A percentile compares a stretch with the other conserved stretches of the same genome.
Evolutionary conservation across 2,329 filamentous ascomycete species (phyloP).

Genomic region (Trichophyton equinum): DNA sequence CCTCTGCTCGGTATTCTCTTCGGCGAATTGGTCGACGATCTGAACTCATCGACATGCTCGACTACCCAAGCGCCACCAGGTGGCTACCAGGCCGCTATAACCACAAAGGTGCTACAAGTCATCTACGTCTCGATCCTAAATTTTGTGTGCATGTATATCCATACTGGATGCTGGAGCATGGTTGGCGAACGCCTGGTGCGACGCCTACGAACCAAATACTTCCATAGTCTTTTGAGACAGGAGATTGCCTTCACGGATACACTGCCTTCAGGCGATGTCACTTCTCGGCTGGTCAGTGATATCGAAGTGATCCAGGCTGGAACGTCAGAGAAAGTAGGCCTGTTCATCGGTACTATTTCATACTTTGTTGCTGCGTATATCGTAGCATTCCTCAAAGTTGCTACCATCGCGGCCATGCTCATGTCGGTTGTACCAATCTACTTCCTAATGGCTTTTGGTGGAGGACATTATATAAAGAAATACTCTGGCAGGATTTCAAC

Average conservation of each 20-base stretch:
- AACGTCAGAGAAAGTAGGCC: constrained; percentile 58
- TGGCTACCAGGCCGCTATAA: constrained; percentile 32
- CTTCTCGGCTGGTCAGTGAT: constrained; percentile 51
- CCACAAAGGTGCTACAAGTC: constrained; percentile 47
- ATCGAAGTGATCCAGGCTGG: constrained; percentile 55
- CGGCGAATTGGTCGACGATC: constrained; percentile 29
- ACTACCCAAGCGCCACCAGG: background rate
- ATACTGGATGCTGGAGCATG: constrained; percentile 52
- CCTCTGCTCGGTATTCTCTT: constrained; percentile 30
- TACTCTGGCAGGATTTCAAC: constrained; percentile 40
- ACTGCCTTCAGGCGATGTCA: constrained; percentile 50
- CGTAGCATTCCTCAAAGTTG: constrained; percentile 54
- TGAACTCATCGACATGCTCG: constrained; percentile 19
- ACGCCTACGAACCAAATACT: constrained; percentile 49
- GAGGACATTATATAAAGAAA: constrained; percentile 42
- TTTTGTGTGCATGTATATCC: constrained; percentile 51
- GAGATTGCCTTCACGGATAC: constrained; percentile 53
- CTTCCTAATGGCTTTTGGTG: constrained; percentile 45
- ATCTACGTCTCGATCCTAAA: constrained; percentile 53
- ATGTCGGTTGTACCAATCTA: constrained; percentile 52
- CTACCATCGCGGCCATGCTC: constrained; percentile 51
- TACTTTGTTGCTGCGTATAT: constrained; percentile 58
- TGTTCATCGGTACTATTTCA: constrained; percentile 47
- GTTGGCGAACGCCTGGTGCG: constrained; percentile 52
- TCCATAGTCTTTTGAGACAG: constrained; percentile 46